Evolutionary conservation across 192 early-diverging fungal species (phyloP), one percentile per base, ranked within the genome.

Genomic region (Entomortierella chlamydospora): DNA sequence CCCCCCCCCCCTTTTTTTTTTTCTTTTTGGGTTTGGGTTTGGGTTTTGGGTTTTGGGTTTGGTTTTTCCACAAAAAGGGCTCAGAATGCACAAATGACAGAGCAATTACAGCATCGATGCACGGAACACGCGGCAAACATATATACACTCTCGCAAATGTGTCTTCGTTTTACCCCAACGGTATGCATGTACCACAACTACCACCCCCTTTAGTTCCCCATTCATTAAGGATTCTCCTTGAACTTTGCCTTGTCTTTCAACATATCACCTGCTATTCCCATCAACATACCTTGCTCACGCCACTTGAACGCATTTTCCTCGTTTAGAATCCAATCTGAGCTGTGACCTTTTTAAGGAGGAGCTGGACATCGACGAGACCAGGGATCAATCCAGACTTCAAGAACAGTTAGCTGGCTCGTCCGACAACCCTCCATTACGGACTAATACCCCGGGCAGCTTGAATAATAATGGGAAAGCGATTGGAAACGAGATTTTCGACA

Each of bases 271-370:
- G 2, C 15, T 18, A 26, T 61, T 2, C 34, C 30, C 31, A 7
- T n/a, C 22, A 2, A n/a, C 50, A 42, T 47, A 17, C 28, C 62
- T 31, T 62, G 18, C 59, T 53, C 42, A 22, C 50, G 17, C 51
- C 29, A 45, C 34, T 37, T 68, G 45, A 23, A 59, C 26, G 9
- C 28, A 20, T 34, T 33, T 34, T 4, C 41, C 28, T 8, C 15
- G 22, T 18, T 25, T 77, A 77, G 73, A 68, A 63, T 77, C 73
- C 23, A 66, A 79, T 10, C 55, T 79, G 62, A 79, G 76, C 17
- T 79, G 65, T 33, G 76, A 79, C 50, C 76, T 79, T 20, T 79
- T 79, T 57, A 79, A 79, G 51, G 76, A 79, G 52, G 61, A 79
- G 56, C 39, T 79, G 2, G 33, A 56, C 34, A 61, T 58, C 4